Conservation (phyloP, 306 rosid genomes). For the Myrica gale region DNA sequence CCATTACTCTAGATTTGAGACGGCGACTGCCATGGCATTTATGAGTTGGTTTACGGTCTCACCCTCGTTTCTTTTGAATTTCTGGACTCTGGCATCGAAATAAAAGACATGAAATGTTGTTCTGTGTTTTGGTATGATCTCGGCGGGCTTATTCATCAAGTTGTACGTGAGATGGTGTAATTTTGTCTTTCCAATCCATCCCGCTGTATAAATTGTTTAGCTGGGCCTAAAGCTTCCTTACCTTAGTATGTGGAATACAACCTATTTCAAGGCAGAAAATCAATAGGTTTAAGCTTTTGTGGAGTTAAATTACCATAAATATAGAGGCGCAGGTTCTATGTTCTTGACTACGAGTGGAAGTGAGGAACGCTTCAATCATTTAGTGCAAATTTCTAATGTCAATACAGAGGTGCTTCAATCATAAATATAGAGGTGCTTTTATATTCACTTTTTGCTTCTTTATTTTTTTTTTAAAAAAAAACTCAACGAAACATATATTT, state of each 20-base stretch:
- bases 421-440: too few relatives aligned
- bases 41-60: constrained; percentile 61
- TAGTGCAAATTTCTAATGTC: too few relatives aligned
- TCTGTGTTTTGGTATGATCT: constrained; percentile 3
- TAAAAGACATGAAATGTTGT: constrained; percentile 10
- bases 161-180: background rate
- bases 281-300: background rate
- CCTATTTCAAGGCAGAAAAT: background rate
- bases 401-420: too few relatives aligned
- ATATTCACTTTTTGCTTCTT: too few relatives aligned
- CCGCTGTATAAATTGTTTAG: background rate
- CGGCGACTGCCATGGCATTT: constrained; percentile 60
- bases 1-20: constrained; percentile 54
- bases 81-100: constrained; percentile 62
- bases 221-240: constrained; percentile 1
- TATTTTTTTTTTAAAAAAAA: too few relatives aligned
- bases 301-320: background rate
- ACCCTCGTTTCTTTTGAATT: constrained; percentile 55
- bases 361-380: too few relatives aligned
- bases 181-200: background rate
- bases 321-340: background rate
- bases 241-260: background rate
- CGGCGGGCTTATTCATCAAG: background rate
- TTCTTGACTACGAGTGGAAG: too few relatives aligned
- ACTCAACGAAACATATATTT: too few relatives aligned